Base-by-base conservation (phyloP, 805 yeast genomes). In the Sungouiella thailandica region DNA sequence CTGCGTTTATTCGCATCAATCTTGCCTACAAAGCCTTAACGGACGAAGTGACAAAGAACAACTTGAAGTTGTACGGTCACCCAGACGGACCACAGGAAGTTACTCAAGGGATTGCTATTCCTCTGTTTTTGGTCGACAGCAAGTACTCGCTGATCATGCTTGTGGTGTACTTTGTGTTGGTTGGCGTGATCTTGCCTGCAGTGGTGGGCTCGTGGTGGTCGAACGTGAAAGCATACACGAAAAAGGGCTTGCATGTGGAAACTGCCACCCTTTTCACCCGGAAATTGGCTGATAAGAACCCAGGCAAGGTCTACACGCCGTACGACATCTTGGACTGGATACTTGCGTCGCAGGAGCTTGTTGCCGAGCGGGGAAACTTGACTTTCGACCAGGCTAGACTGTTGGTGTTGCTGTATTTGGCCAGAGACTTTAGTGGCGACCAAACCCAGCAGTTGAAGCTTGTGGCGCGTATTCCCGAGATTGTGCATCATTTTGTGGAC, bases 61-160 rank as follows among this genome's bases (percentile, higher is more conserved):
- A 93, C 56, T 88, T 75, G 57, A 65, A 81, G 49, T 80, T 76
- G 48, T 93, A 82, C 52, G 99, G 99, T 31, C 96, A 94, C 56
- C 99, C 99, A 4, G 99, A 93, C 64, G 98, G 98, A 27, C 96
- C 95, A 26, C 95, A 86, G 59, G 85, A 85, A 17, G 72, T 82
- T 13, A 66, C 82, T 14, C 96, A 87, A 56, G 98, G 98, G 41
- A 88, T 93, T 58, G 99, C 97, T 0, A 64, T 93, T 45, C 99
- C 99, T 20, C 80, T 83, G 55, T 87, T 85, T 61, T 70, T 93
- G 41, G 84, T 94, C 19, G 96, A 87, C 44, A 88, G 94, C 27
- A 71, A 78, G 37, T 79, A 80, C 15, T 80, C 94, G 4, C 74
- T 81, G 3, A 48, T 82, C 15, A 65, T 87, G 40, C 71, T 81